Conservation (phyloP, 768 basidiomycete species). For the Jaapia argillacea region DNA sequence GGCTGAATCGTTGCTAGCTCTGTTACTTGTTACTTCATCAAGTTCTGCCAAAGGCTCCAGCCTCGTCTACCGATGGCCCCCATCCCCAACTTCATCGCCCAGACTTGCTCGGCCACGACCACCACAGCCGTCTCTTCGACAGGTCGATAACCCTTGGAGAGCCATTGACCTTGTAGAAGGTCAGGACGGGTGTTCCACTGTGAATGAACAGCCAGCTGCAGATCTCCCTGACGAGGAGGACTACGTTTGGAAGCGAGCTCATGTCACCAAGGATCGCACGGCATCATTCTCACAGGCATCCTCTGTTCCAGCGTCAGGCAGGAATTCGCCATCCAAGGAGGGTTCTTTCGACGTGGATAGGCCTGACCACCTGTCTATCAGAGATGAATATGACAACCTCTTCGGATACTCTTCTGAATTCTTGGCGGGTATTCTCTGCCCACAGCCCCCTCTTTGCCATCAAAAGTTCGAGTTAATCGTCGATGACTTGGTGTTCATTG, state of each 20-base stretch:
- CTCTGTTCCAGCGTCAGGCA: constrained; percentile 37
- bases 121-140: constrained; percentile 30
- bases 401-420: constrained; percentile 78
- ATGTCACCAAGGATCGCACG: constrained; percentile 36
- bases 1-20: constrained; percentile 72
- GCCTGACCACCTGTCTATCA: constrained; percentile 8
- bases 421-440: constrained; percentile 73
- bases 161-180: constrained; percentile 42
- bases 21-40: constrained; percentile 77
- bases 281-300: constrained; percentile 38
- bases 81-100: constrained; percentile 49
- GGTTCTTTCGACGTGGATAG: constrained; percentile 24
- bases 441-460: constrained; percentile 74
- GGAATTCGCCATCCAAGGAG: constrained; percentile 40
- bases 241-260: constrained; percentile 56
- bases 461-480: constrained; percentile 90
- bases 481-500: constrained; percentile 87
- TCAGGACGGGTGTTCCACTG: neutral
- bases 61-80: constrained; percentile 81
- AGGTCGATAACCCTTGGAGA: constrained; percentile 67
- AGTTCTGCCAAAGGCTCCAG: constrained; percentile 75
- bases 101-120: constrained; percentile 68
- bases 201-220: constrained; percentile 14
- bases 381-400: constrained; percentile 53
- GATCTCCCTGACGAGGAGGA: constrained; percentile 22